These are phyloP conservation scores for Fusarium sp. DNA, from an alignment of 2,329 filamentous ascomycete genomes.

Conservation along the genomic window DNA sequence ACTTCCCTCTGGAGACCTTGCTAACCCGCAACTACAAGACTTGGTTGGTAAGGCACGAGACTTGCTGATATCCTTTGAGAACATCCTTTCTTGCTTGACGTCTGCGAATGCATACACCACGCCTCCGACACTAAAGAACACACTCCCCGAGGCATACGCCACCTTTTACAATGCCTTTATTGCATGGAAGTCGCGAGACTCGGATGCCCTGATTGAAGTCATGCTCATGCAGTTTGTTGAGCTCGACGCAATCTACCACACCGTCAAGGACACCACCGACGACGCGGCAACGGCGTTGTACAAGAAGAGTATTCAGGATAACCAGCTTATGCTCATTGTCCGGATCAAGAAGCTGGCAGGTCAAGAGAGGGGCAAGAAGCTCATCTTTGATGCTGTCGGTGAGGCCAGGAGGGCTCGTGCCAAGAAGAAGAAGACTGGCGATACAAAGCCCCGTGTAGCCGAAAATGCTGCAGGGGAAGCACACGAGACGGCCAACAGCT, in stretches of 20 bases:
- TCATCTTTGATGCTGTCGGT: slow-evolving; percentile 79
- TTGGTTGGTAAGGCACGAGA: slow-evolving; percentile 83
- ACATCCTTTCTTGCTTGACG: slow-evolving; percentile 73
- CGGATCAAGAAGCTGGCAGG: slow-evolving; percentile 83
- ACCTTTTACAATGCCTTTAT: slow-evolving; percentile 83
- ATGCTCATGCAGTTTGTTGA: slow-evolving; percentile 91
- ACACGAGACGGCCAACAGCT: slow-evolving; percentile 50
- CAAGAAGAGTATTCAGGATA: slow-evolving; percentile 81
- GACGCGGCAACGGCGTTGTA: slow-evolving; percentile 81
- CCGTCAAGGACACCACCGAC: slow-evolving; percentile 81
- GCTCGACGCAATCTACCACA: slow-evolving; percentile 84
- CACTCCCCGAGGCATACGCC: slow-evolving; percentile 75
- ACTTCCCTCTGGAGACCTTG: slow-evolving; percentile 58
- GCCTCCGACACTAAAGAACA: slow-evolving; percentile 69
- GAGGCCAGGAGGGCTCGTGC: slow-evolving; percentile 74
- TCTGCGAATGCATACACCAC: slow-evolving; percentile 74
- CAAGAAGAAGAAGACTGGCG: slow-evolving; percentile 73
- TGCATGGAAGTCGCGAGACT: slow-evolving; percentile 85
- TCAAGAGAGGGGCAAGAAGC: slow-evolving; percentile 73
- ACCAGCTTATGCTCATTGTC: slow-evolving; percentile 82
- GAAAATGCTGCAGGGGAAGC: slow-evolving; percentile 55
- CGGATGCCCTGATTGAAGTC: slow-evolving; percentile 79
- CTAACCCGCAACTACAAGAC: slow-evolving; percentile 73
- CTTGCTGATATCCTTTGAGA: slow-evolving; percentile 81
- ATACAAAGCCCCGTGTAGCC: slow-evolving; percentile 76